A percentile compares a stretch with the other conserved stretches of the same genome.
Evolutionary conservation across 148 eudicot genomes (phyloP).

Genomic region (Vaccinium macrocarpon): DNA sequence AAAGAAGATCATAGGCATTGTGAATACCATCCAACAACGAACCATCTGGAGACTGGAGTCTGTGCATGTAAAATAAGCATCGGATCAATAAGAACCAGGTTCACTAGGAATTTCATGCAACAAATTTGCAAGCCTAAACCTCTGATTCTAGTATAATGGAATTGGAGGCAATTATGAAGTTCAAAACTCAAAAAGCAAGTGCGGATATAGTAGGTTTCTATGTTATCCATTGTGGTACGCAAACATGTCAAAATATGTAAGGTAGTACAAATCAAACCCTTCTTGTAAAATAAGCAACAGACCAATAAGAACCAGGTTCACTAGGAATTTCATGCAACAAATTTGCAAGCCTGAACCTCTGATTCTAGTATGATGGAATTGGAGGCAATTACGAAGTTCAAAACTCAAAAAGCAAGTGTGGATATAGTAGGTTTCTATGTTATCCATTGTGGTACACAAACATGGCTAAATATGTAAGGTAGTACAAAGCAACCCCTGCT

Average conservation of each 20-base stretch:
- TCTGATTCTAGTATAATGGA: background rate
- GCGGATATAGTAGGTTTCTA: background rate
- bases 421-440: background rate
- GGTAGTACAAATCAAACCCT: background rate
- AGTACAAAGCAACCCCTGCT: background rate
- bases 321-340: constrained; percentile 14
- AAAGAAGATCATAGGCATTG: constrained; percentile 90
- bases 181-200: background rate
- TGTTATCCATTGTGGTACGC: background rate
- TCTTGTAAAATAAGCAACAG: background rate
- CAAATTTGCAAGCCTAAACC: constrained; percentile 1
- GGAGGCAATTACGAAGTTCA: background rate
- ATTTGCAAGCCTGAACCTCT: too few relatives aligned
- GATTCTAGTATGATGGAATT: background rate
- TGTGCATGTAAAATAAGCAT: too few relatives aligned
- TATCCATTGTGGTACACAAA: background rate
- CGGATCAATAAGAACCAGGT: background rate
- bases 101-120: constrained; percentile 13
- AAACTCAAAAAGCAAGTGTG: background rate
- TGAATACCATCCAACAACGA: constrained; percentile 77
- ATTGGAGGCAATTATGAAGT: background rate
- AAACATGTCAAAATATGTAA: background rate
- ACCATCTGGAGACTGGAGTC: constrained; percentile 81
- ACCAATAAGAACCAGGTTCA: constrained; percentile 7
- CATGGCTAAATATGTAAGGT: background rate